phyloP scores from a whole-genome alignment of 805 yeast genomes.

The Sugiyamaella floridensis region DNA sequence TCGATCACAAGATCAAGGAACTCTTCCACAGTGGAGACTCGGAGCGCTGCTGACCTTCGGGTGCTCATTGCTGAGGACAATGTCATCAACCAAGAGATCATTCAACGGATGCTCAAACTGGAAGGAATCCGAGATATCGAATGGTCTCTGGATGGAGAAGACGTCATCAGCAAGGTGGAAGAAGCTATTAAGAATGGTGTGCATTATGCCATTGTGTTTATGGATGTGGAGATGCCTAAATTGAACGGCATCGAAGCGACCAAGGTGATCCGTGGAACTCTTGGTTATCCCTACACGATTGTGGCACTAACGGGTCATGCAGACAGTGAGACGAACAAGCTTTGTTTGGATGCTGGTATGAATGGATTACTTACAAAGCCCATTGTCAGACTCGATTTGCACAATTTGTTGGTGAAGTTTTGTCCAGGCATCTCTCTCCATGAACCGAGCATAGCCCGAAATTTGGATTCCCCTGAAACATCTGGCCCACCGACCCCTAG shows the following conservation, averaged over 20 bases:
- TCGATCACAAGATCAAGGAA: slow-evolving; percentile 1
- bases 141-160: slow-evolving; percentile 81
- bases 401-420: slow-evolving; percentile 38
- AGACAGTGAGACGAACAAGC: slow-evolving; percentile 81
- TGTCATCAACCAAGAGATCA: slow-evolving; percentile 85
- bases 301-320: slow-evolving; percentile 95
- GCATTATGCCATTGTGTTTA: slow-evolving; percentile 67
- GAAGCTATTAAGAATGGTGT: slow-evolving; percentile 31
- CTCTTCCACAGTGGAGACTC: slow-evolving; percentile 1
- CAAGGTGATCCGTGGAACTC: slow-evolving; percentile 55
- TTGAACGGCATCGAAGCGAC: slow-evolving; percentile 88
- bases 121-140: slow-evolving; percentile 69
- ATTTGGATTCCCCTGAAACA: not conserved
- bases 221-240: slow-evolving; percentile 98
- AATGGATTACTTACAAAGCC: slow-evolving; percentile 86
- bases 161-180: slow-evolving; percentile 67
- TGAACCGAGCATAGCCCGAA: slow-evolving; percentile 8
- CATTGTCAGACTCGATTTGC: slow-evolving; percentile 58
- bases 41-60: slow-evolving; percentile 4
- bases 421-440: slow-evolving; percentile 24
- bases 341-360: slow-evolving; percentile 85
- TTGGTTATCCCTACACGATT: slow-evolving; percentile 63
- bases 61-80: slow-evolving; percentile 92
- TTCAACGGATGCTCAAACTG: slow-evolving; percentile 69
- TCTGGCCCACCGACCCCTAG: not conserved